Base-by-base conservation (phyloP, 306 rosid genomes). In the Inga leiocalycina region DNA sequence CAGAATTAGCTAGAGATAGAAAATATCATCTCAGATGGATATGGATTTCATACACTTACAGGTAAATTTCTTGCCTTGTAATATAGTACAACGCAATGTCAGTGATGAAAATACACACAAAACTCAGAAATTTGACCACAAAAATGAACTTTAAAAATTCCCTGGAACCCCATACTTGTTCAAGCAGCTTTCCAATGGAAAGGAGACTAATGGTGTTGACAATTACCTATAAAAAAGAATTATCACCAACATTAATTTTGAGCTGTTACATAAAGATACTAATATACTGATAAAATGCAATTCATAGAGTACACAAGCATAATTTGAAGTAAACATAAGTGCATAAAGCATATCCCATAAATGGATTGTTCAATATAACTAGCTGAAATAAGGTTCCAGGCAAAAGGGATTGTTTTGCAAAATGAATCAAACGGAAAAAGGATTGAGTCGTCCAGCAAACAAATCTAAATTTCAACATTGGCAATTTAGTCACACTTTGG, bases 81-180 rank as follows among this genome's bases (percentile, higher is more conserved):
- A 27, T 27, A 27, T 27, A 27, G 30, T 27, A 27, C 30, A 27
- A 27, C 1, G 30, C 30, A 27, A 27, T 27, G 30, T 1, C 30
- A 27, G 30, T 27, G 1, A 27, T 27, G 30, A 27, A 27, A 27
- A 27, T 27, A 27, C 30, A 27, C 30, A 27, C 30, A 27, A 27
- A 27, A 27, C 30, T 27, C 30, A 27, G 30, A 27, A 27, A 27
- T 1, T 27, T 27, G 30, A 27, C 30, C 30, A 27, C 30, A 27
- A 27, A 27, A 27, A 27, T 91, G 92, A 95, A 95, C 90, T 95
- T 95, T 61, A 95, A 79, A 85, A 95, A 92, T 88, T 95, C 98
- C 89, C 85, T 90, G 57, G 98, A 84, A 69, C 98, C 98, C 98
- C 98, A 95, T 56, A 93, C 84, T 82, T 98, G 97, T 78, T 92